Base-by-base conservation (phyloP, 495 filamentous ascomycete genomes). In the Pseudoneurospora amorphoporcata region DNA sequence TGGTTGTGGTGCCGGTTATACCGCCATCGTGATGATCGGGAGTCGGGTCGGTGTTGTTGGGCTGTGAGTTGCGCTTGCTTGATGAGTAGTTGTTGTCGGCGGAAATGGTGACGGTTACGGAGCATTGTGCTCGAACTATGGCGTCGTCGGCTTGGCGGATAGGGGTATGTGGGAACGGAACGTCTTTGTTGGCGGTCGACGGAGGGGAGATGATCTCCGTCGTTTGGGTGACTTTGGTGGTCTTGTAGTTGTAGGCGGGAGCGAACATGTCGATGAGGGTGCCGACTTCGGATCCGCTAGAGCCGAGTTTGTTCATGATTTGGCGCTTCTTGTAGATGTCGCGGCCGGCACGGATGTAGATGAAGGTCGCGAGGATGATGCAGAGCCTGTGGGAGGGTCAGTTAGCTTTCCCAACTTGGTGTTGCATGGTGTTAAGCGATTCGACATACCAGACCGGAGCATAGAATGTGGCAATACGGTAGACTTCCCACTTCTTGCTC, bases 381-480 rank as follows among this genome's bases (percentile, higher is more conserved):
- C 91, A 82, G 29, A 93, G 76, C 86, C 84, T 88, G 23, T 8
- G 42, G 39, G 72, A 35, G 53, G 12, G 29, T 29, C 40, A 19
- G 45, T 69, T 16, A 68, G 53, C 32, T 61, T 8, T 14, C 7
- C 12, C 8, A 14, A 23, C 32, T 5, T 12, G 45, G 47, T 9
- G 5, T 14, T 58, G 19, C 9, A 29, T 58, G 19, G 23, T 14
- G 2, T 14, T 3, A 6, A 58, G 47, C 10, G 23, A 58, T 8
- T 14, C 23, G 29, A 32, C 47, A 12, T 75, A 92, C 93, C 94
- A 96, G 38, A 95, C 89, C 14, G 93, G 93, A 0, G 87, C 93
- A 77, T 97, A 97, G 77, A 97, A 94, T 40, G 87, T 85, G 7
- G 89, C 88, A 69, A 96, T 89, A 39, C 93, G 90, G 68, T 92